These are phyloP conservation scores for Hygrophila difformis DNA, from an alignment of 257 asterid species.

Conservation along the genomic window DNA sequence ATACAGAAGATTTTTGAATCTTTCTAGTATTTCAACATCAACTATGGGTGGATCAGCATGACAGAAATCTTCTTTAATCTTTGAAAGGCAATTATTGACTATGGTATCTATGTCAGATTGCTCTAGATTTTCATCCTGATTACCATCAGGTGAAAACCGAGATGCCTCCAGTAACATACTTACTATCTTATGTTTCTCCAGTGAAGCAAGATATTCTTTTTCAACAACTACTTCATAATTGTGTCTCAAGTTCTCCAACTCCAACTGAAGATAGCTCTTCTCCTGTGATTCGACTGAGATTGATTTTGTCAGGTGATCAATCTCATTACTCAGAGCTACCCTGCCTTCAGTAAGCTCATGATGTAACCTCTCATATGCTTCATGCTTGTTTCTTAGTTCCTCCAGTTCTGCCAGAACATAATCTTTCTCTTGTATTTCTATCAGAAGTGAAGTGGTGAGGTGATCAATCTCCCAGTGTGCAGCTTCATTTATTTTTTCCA, in stretches of 20 bases:
- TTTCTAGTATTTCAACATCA: constrained; percentile 36
- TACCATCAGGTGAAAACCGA: constrained; percentile 36
- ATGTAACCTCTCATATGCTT: constrained; percentile 35
- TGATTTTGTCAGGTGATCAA: constrained; percentile 43
- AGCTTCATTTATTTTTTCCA: constrained; percentile 40
- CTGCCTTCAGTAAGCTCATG: constrained; percentile 43
- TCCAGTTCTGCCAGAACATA: constrained; percentile 59
- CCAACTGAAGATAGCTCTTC: constrained; percentile 43
- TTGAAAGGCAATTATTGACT: constrained; percentile 46
- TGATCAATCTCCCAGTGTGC: constrained; percentile 44
- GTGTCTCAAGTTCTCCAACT: constrained; percentile 41
- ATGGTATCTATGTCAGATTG: constrained; percentile 33
- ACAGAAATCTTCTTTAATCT: constrained; percentile 45
- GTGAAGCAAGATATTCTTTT: constrained; percentile 31
- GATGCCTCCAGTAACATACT: constrained; percentile 59
- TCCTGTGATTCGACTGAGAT: constrained; percentile 59
- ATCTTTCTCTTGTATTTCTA: constrained; percentile 51
- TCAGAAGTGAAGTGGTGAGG: constrained; percentile 45
- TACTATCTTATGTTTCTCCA: constrained; percentile 52
- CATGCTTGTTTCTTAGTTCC: constrained; percentile 37
- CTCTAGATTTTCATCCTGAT: constrained; percentile 25
- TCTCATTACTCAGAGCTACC: constrained; percentile 42
- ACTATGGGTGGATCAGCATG: constrained; percentile 34
- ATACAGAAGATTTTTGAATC: constrained; percentile 55
- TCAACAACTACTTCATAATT: constrained; percentile 35